Percentiles rank a stretch among this genome's conserved stretches.
phyloP scores from a whole-genome alignment of 2,329 filamentous ascomycete species.

The Fusarium mexicanum region DNA sequence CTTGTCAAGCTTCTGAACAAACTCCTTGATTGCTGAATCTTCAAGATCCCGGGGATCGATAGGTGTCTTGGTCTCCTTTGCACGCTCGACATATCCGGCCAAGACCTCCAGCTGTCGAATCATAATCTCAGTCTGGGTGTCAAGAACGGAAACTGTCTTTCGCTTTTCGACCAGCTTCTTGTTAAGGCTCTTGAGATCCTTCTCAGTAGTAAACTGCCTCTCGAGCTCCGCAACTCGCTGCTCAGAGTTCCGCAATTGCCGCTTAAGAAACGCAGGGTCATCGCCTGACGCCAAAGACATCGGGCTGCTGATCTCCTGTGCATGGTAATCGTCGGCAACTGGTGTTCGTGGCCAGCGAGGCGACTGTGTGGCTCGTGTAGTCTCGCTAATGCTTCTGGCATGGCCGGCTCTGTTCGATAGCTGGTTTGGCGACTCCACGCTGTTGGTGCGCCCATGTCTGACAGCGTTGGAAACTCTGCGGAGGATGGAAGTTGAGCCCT shows the following conservation, averaged over 20 bases:
- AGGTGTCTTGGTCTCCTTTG: constrained; percentile 83
- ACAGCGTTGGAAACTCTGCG: constrained; percentile 93
- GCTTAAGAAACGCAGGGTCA: constrained; percentile 74
- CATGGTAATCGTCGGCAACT: constrained; percentile 62
- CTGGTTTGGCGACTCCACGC: constrained; percentile 67
- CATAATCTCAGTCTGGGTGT: constrained; percentile 95
- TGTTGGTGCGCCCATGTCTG: constrained; percentile 89
- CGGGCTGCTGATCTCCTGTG: constrained; percentile 76
- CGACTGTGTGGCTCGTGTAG: constrained; percentile 70
- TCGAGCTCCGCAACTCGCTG: constrained; percentile 88
- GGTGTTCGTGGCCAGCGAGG: constrained; percentile 77
- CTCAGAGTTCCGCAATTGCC: constrained; percentile 82
- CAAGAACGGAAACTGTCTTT: constrained; percentile 92
- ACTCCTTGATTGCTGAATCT: constrained; percentile 89
- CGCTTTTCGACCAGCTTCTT: constrained; percentile 91
- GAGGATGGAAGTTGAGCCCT: constrained; percentile 80
- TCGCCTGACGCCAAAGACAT: constrained; percentile 70
- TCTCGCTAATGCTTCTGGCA: constrained; percentile 72
- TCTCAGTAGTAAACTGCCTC: constrained; percentile 74
- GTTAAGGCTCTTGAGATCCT: constrained; percentile 79
- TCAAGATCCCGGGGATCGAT: constrained; percentile 85
- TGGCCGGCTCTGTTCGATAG: constrained; percentile 59
- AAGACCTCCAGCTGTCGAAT: constrained; percentile 90
- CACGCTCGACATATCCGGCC: constrained; percentile 85
- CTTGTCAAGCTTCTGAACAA: constrained; percentile 78